These are phyloP conservation scores for Withania somnifera DNA, from an alignment of 305 asterid species.

Conservation along the genomic window DNA sequence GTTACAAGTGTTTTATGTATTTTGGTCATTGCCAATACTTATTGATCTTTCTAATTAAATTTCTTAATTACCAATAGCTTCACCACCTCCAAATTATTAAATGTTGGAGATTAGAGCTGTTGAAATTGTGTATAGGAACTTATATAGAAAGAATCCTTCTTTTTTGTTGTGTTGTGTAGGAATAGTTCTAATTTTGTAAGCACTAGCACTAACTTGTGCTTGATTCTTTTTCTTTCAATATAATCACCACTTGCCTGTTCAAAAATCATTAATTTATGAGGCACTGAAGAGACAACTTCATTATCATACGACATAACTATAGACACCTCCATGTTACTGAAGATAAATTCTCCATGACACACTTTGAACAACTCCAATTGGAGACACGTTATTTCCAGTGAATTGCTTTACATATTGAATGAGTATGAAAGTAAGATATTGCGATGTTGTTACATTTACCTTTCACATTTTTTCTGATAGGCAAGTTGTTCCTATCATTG, in stretches of 20 bases:
- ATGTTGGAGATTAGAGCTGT: not conserved
- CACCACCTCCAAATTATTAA: not conserved
- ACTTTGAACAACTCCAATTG: not conserved
- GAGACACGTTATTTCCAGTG: not conserved
- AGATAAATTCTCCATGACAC: not conserved
- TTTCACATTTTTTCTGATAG: not conserved
- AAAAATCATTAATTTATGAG: not conserved
- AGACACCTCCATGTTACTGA: not conserved
- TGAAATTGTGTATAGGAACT: not conserved
- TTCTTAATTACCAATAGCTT: not conserved
- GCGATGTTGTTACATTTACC: not conserved
- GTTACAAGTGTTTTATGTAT: not conserved
- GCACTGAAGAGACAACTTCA: not conserved
- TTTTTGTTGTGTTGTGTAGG: not conserved
- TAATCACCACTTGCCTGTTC: not conserved
- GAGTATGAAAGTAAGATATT: not conserved
- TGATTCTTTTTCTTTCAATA: not conserved
- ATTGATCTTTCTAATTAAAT: not conserved
- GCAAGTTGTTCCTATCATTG: not conserved
- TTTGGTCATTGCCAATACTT: not conserved
- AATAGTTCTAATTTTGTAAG: not conserved
- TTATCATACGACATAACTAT: not conserved
- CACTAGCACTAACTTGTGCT: not conserved
- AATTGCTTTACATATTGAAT: not conserved
- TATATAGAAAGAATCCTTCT: not conserved